phyloP scores from a whole-genome alignment of 2,329 filamentous ascomycete species.

The Helicocarpus griseus region DNA sequence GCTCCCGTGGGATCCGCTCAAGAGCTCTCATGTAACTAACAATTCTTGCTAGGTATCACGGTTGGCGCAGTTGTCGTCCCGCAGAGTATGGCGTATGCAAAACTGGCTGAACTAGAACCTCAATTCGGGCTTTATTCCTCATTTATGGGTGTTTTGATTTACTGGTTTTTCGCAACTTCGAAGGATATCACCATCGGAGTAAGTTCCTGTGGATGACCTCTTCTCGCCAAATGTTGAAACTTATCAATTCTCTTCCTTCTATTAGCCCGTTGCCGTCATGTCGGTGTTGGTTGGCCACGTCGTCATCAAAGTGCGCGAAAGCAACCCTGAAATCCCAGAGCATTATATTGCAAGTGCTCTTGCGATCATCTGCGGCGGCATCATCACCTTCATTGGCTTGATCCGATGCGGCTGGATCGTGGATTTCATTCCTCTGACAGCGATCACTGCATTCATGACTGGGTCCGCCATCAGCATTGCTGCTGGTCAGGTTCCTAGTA shows the following conservation, averaged over 20 bases:
- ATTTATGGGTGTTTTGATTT: constrained; percentile 88
- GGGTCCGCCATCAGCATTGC: constrained; percentile 86
- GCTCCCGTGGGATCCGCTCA: neutral
- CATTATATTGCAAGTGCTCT: constrained; percentile 69
- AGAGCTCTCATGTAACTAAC: neutral
- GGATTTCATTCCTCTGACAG: constrained; percentile 81
- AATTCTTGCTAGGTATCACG: constrained; percentile 47
- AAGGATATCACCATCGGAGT: constrained; percentile 97
- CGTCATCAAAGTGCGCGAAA: constrained; percentile 51
- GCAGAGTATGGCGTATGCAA: constrained; percentile 91
- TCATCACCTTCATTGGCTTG: constrained; percentile 71
- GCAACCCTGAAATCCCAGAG: constrained; percentile 41
- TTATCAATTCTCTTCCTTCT: constrained; percentile 9
- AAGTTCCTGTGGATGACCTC: constrained; percentile 29
- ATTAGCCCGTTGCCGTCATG: constrained; percentile 83
- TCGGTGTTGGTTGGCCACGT: constrained; percentile 83
- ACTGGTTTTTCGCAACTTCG: constrained; percentile 97
- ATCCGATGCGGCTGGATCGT: constrained; percentile 80
- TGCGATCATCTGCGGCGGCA: constrained; percentile 64
- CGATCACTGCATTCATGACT: constrained; percentile 93
- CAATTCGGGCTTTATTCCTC: constrained; percentile 89
- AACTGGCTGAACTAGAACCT: constrained; percentile 66
- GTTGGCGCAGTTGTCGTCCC: constrained; percentile 80
- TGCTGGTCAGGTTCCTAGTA: constrained; percentile 67
- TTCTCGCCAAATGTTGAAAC: constrained; percentile 6